Base-by-base conservation (phyloP, 306 rosid genomes). In the Cicer arietinum region DNA sequence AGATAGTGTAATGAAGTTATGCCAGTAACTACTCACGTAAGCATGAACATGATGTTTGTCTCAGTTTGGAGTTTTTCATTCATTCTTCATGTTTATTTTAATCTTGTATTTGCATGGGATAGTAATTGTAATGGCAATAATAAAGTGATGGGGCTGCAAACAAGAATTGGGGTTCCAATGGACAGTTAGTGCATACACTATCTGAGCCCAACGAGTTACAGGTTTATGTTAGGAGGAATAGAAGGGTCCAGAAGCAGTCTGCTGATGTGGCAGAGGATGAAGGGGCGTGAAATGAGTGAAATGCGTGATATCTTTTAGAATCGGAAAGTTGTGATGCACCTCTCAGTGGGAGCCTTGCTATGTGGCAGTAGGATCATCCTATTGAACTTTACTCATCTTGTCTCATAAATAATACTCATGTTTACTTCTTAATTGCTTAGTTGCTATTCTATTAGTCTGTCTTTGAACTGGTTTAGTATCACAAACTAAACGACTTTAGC, bases 1-100 rank as follows among this genome's bases (percentile, higher is more conserved):
- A 22, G 12, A 22, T 30, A 13, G 47, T 20, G 68, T 43, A 43
- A 47, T 63, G 63, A 68, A 71, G 66, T 40, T 71, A 64, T 74
- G 71, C 62, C 25, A 9, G 13, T 57, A 74, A 44, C n/a, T 48
- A 73, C 47, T 56, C 51, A 22, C 30, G 35, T 25, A 8, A 41
- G 46, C 47, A 20, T 46, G 47, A 70, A 70, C 60, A 53, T 46
- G 42, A 39, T 12, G 47, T 35, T 69, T 60, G 42, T 62, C 66
- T 67, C 57, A 50, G 45, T 42, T 75, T 65, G 69, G 13, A 43
- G 53, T 47, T 65, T 54, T 40, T 41, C 30, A n/a, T 43, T 59
- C 37, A 53, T 14, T 44, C 30, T 51, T 41, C 13, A 45, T 11
- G 35, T 30, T 46, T 37, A 44, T 41, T 63, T n/a, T 10, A 46